phyloP scores from a whole-genome alignment of 108 stramenopile genomes.

The Cyclotella atomus region DNA sequence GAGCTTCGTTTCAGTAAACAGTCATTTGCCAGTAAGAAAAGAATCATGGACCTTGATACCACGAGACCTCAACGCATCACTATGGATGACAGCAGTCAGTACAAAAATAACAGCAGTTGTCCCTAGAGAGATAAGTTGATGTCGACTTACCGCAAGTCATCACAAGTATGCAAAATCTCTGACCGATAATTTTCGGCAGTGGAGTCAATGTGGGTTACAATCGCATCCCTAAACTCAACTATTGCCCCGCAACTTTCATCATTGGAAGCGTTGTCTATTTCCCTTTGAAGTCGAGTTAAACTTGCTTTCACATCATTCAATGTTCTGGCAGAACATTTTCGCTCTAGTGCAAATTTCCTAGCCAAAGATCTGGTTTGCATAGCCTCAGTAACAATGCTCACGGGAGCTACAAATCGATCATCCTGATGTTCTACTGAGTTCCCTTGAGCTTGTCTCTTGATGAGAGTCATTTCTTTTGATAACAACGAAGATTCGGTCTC shows the following conservation, averaged over 20 bases:
- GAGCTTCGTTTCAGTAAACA: too few species aligned
- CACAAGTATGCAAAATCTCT: constrained; percentile 51
- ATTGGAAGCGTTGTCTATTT: background rate
- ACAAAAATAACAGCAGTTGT: background rate
- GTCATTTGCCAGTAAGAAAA: too few species aligned
- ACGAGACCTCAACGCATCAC: constrained; percentile 1
- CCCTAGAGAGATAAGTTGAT: background rate
- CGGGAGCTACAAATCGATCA: background rate
- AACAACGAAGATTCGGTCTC: constrained; percentile 32
- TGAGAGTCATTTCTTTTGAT: constrained; percentile 35
- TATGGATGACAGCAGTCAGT: background rate
- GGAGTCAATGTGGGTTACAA: background rate
- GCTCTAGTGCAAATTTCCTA: constrained; percentile 54
- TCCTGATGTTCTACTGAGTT: background rate
- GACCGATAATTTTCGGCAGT: constrained; percentile 13
- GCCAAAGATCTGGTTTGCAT: constrained; percentile 51
- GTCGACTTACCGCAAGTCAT: constrained; percentile 44
- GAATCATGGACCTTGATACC: background rate
- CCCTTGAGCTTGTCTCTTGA: constrained; percentile 29
- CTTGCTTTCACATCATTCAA: too few species aligned
- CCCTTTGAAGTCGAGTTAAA: constrained; percentile 15
- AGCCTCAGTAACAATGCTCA: constrained; percentile 38
- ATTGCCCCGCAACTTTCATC: background rate
- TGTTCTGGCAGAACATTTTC: constrained; percentile 1
- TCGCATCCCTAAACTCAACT: background rate